These are phyloP conservation scores for Dendrobium catenatum DNA, from an alignment of 106 monocot genomes.

Conservation along the genomic window DNA sequence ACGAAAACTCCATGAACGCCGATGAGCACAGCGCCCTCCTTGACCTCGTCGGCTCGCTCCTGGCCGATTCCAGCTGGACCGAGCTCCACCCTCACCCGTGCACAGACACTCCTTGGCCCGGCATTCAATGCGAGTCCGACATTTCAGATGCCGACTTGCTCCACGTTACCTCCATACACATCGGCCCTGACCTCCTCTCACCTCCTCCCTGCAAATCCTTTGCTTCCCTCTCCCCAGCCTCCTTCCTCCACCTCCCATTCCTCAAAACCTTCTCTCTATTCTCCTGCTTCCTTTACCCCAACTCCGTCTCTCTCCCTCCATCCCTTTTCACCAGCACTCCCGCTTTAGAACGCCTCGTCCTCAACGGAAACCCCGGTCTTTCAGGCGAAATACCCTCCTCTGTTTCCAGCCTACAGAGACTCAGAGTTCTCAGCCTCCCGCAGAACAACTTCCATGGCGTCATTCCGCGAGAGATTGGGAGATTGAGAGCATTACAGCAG, in stretches of 20 bases:
- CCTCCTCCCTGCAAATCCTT: slow-evolving; percentile 42
- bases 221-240: slow-evolving; percentile 21
- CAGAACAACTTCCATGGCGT: slow-evolving; percentile 41
- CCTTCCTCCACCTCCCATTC: slow-evolving; percentile 37
- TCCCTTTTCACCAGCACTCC: slow-evolving; percentile 48
- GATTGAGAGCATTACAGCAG: slow-evolving; percentile 37
- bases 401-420: slow-evolving; percentile 11
- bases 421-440: slow-evolving; percentile 56
- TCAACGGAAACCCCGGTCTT: slow-evolving; percentile 54
- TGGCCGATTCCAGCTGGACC: slow-evolving; percentile 39
- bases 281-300: slow-evolving; percentile 32
- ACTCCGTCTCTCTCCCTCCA: slow-evolving; percentile 23
- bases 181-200: slow-evolving; percentile 43
- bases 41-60: slow-evolving; percentile 31
- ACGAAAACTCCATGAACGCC: no score
- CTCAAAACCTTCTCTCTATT: slow-evolving; percentile 66
- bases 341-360: slow-evolving; percentile 44
- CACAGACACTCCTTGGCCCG: slow-evolving; percentile 70
- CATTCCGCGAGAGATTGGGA: slow-evolving; percentile 35
- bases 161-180: slow-evolving; percentile 56
- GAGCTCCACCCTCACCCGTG: slow-evolving; percentile 59
- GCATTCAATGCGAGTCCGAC: slow-evolving; percentile 54
- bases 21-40: background rate
- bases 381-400: slow-evolving; percentile 35
- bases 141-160: background rate